Base-by-base conservation (phyloP, 805 yeast genomes). In the Nematodospora valgi region DNA sequence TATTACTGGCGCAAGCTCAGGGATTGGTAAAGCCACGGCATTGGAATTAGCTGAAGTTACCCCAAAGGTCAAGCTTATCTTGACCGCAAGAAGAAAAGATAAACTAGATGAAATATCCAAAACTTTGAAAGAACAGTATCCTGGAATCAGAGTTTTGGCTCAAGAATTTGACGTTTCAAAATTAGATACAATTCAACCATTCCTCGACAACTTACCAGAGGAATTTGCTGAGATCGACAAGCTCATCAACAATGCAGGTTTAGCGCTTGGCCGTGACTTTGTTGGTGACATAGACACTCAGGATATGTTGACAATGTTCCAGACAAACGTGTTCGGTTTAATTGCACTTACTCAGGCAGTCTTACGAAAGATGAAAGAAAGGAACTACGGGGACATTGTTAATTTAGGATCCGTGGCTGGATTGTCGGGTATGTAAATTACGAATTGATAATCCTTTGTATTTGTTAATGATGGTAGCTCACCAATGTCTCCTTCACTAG, bases 21-120 rank as follows among this genome's bases (percentile, higher is more conserved):
- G 70, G n/a, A 64, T 64, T 38, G 70, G 70, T 9, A 62, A 53
- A 25, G 68, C 70, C 19, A 59, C 67, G 3, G 70, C 68, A 6
- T 52, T 47, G 35, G 69, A 62, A 38, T 59, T 64, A 43, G 70
- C 70, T 4, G 40, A 53, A 7, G 54, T 67, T 26, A 52, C 58
- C 34, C 67, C 68, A 11, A 46, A 60, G 19, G 50, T 62, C 39
- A 58, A 47, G 41, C 51, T 64, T 37, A 52, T 64, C 26, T 53
- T 64, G 43, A 56, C 66, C 3, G 70, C 70, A 8, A 55, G 70
- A 44, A 53, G 70, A 45, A 55, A 52, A 34, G 59, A 53, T 22
- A 48, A 54, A 30, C 49, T 64, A 31, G 33, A 38, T 7, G 39
- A 35, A 4, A 48, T 63, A 37, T 51, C 61, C 7, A 34, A 48